Percentiles rank a stretch among this genome's conserved stretches.
These are phyloP conservation scores for Perkinsus marinus DNA, from an alignment of 169 alveolate species.

Conservation along the genomic window DNA sequence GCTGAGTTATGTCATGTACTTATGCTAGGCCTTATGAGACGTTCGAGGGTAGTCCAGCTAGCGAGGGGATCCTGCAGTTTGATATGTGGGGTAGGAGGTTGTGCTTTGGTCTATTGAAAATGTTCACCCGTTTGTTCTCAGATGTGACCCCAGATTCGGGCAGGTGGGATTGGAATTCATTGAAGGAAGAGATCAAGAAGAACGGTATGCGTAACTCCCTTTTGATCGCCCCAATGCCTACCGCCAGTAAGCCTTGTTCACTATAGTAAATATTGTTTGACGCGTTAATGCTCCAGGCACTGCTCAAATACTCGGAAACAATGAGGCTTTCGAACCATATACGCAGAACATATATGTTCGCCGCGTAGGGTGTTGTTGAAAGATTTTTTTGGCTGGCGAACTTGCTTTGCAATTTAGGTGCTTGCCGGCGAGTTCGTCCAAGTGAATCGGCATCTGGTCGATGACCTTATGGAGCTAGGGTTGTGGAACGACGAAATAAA, in stretches of 20 bases:
- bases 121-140: neutral
- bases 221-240: slow-evolving; percentile 97
- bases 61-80: slow-evolving; percentile 84
- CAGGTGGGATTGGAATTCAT: slow-evolving; percentile 84
- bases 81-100: slow-evolving; percentile 85
- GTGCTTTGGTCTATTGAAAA: slow-evolving; percentile 10
- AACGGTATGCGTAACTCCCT: slow-evolving; percentile 92
- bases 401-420: neutral
- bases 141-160: slow-evolving; percentile 5
- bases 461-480: slow-evolving; percentile 81
- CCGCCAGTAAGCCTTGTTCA: slow-evolving; percentile 94
- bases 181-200: slow-evolving; percentile 65
- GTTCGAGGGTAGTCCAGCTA: slow-evolving; percentile 87
- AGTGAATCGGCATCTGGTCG: slow-evolving; percentile 89
- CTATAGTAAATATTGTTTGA: slow-evolving; percentile 14
- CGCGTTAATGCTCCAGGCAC: neutral
- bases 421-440: slow-evolving; percentile 73
- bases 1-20: neutral
- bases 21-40: slow-evolving; percentile 75
- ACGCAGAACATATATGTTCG: slow-evolving; percentile 92
- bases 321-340: slow-evolving; percentile 96
- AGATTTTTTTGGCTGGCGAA: neutral
- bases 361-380: slow-evolving; percentile 54
- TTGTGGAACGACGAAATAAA: slow-evolving; percentile 84
- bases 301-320: slow-evolving; percentile 61